These are phyloP conservation scores for Glutinoglossum americanum DNA, from an alignment of 495 filamentous ascomycete species.

Conservation along the genomic window DNA sequence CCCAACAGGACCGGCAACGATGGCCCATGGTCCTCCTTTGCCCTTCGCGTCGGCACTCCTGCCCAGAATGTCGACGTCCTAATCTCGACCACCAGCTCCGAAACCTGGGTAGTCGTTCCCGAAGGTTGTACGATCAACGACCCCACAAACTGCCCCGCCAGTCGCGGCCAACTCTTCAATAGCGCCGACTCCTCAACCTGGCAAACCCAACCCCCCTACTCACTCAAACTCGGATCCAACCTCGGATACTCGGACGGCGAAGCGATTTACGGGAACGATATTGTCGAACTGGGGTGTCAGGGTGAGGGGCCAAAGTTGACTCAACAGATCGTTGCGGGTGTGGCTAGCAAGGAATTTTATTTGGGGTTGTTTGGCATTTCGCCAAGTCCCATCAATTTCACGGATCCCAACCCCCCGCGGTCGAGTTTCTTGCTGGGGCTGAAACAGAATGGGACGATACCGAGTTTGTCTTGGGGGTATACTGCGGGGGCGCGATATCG, in stretches of 20 bases:
- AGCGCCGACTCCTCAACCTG: slow-evolving; percentile 12
- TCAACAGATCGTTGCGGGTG: slow-evolving; percentile 11
- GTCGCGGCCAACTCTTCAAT: slow-evolving; percentile 16
- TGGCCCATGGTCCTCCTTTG: slow-evolving; percentile 20
- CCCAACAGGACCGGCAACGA: slow-evolving; percentile 17
- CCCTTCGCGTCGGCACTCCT: slow-evolving; percentile 16
- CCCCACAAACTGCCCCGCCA: slow-evolving; percentile 10
- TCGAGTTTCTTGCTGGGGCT: slow-evolving; percentile 12
- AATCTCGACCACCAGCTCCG: slow-evolving; percentile 13
- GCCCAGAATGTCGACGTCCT: slow-evolving; percentile 15
- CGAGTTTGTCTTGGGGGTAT: slow-evolving; percentile 1
- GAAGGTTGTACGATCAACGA: slow-evolving; percentile 18
- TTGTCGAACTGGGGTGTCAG: slow-evolving; percentile 11
- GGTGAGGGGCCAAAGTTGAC: slow-evolving; percentile 8
- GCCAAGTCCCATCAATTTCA: slow-evolving; percentile 11
- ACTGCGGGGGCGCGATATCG: slow-evolving; percentile 1
- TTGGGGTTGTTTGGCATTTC: slow-evolving; percentile 15
- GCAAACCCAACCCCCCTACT: slow-evolving; percentile 8
- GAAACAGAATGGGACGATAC: neutral
- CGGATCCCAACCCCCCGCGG: slow-evolving; percentile 8
- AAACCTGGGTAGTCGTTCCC: slow-evolving; percentile 15
- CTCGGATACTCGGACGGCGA: slow-evolving; percentile 14
- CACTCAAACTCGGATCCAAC: slow-evolving; percentile 9
- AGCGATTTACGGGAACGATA: slow-evolving; percentile 15
- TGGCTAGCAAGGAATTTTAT: slow-evolving; percentile 15